phyloP scores from a whole-genome alignment of 352 stramenopile species.

The Phytophthora pini region DNA sequence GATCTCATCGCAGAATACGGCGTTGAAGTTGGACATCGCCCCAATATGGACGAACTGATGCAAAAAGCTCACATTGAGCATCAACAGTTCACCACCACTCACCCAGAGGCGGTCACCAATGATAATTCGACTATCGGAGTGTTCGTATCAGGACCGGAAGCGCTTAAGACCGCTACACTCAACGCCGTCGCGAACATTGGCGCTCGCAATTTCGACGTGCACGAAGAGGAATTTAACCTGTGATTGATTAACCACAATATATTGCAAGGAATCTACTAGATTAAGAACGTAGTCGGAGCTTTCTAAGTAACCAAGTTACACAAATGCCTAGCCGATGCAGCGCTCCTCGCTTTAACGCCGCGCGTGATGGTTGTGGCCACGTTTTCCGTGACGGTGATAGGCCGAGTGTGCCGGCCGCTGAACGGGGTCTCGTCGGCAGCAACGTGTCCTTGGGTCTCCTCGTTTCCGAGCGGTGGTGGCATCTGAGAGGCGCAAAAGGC shows the following conservation, averaged over 20 bases:
- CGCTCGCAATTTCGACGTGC: conserved; percentile 21
- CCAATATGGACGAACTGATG: conserved; percentile 39
- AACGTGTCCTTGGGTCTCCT: no score
- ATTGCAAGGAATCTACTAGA: no score
- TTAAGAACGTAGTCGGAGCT: no score
- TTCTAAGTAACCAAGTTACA: no score
- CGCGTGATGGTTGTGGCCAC: no score
- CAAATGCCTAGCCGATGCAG: no score
- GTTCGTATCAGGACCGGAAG: conserved; percentile 43
- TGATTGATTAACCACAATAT: conserved; percentile 1
- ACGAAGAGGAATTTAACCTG: conserved; percentile 35
- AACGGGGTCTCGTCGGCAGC: no score
- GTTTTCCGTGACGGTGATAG: no score
- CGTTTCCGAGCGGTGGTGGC: no score
- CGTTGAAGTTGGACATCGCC: conserved; percentile 31
- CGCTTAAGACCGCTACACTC: conserved; percentile 32
- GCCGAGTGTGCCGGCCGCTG: no score
- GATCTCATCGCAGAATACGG: conserved; percentile 26
- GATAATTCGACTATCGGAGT: conserved; percentile 31
- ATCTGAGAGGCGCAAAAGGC: no score
- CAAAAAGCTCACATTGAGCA: conserved; percentile 28
- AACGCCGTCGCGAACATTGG: conserved; percentile 21
- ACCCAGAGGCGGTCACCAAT: not conserved
- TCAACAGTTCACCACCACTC: conserved; percentile 13
- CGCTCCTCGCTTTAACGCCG: no score